Conservation (phyloP, 805 yeast genomes). For the Sugiyamaella valdiviana region DNA sequence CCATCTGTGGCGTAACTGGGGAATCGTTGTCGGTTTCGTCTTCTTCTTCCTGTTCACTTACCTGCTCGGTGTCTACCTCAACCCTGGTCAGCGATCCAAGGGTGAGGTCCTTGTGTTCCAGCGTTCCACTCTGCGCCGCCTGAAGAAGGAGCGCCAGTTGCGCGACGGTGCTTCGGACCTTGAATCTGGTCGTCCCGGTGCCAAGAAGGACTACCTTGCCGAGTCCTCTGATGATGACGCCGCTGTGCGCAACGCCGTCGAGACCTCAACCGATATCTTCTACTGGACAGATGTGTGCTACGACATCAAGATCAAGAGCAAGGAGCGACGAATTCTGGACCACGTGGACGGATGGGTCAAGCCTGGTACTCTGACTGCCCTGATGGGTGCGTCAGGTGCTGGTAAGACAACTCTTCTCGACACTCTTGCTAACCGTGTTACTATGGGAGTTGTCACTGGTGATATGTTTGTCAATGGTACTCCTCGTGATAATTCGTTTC, state of each 20-base stretch:
- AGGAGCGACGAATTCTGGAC: slow-evolving; percentile 51
- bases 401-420: slow-evolving; percentile 73
- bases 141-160: slow-evolving; percentile 12
- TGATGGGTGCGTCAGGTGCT: slow-evolving; percentile 76
- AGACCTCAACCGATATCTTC: slow-evolving; percentile 39
- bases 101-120: slow-evolving; percentile 63
- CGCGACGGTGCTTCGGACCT: slow-evolving; percentile 28
- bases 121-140: slow-evolving; percentile 13
- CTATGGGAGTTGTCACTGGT: slow-evolving; percentile 65
- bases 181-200: slow-evolving; percentile 22
- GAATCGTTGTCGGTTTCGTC: slow-evolving; percentile 53
- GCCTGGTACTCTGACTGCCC: slow-evolving; percentile 75
- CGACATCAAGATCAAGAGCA: slow-evolving; percentile 50
- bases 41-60: slow-evolving; percentile 51
- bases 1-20: slow-evolving; percentile 60
- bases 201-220: slow-evolving; percentile 4
- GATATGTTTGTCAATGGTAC: slow-evolving; percentile 62
- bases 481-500: slow-evolving; percentile 55
- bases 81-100: slow-evolving; percentile 30
- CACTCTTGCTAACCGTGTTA: slow-evolving; percentile 63
- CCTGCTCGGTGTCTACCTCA: slow-evolving; percentile 45
- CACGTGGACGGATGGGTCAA: slow-evolving; percentile 78
- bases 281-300: slow-evolving; percentile 75
- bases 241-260: slow-evolving; percentile 10
- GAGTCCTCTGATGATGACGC: slow-evolving; percentile 4